Conservation (phyloP, 1,284 basidiomycete genomes). For the Stygiomarasmius scandens region DNA sequence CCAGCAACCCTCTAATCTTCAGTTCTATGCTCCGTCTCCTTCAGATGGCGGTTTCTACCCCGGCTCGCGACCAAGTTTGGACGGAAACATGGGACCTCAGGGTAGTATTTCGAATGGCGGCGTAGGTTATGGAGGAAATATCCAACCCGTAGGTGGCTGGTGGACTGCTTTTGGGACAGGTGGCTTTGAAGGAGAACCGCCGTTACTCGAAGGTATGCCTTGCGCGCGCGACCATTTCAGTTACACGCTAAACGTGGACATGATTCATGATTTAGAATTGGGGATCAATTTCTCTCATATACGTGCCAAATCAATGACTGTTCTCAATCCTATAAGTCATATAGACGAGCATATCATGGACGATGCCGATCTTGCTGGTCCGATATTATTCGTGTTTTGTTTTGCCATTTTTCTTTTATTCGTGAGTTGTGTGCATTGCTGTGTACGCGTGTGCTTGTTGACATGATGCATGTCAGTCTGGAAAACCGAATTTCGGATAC, state of each 20-base stretch:
- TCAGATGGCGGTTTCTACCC: constrained; percentile 60
- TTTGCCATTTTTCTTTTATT: constrained; percentile 92
- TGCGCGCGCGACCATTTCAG: neutral
- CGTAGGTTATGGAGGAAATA: constrained; percentile 66
- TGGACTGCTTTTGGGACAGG: constrained; percentile 96
- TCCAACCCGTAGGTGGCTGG: constrained; percentile 77
- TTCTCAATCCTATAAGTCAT: constrained; percentile 88
- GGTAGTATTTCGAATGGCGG: constrained; percentile 53
- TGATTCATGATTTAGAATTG: constrained; percentile 67
- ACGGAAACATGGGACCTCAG: constrained; percentile 62
- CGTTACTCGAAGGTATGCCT: constrained; percentile 84
- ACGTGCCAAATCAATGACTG: constrained; percentile 90
- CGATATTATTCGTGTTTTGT: constrained; percentile 92
- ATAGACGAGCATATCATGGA: constrained; percentile 98
- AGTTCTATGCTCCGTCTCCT: constrained; percentile 66
- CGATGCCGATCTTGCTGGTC: constrained; percentile 97
- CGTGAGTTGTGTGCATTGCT: constrained; percentile 51
- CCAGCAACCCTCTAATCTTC: constrained; percentile 62
- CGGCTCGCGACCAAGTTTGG: constrained; percentile 71
- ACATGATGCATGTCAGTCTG: constrained; percentile 62
- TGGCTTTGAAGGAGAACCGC: constrained; percentile 93
- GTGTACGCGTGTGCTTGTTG: constrained; percentile 12
- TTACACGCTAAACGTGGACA: no score
- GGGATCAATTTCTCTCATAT: constrained; percentile 98
- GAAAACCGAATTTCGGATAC: constrained; percentile 98